Conservation (phyloP, 352 stramenopile genomes). For the Pythium periplocum region DNA sequence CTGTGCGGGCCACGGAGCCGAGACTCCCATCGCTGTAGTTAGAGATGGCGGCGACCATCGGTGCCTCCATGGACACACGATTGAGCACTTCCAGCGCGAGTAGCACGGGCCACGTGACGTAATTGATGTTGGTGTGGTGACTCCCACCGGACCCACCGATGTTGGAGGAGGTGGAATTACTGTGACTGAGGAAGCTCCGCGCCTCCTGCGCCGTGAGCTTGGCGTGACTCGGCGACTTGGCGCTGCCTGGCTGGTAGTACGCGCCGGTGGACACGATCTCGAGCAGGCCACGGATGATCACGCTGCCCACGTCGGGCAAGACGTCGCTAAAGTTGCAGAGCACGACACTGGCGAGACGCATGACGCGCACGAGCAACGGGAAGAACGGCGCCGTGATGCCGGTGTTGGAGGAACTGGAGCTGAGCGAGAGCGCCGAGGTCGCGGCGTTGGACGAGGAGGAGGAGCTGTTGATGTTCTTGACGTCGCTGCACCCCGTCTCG, state of each 20-base stretch:
- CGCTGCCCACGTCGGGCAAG: conserved; percentile 49
- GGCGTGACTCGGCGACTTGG: conserved; percentile 41
- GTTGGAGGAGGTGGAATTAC: conserved; percentile 20
- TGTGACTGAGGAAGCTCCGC: conserved; percentile 59
- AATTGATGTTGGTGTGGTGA: conserved; percentile 37
- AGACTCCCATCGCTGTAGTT: conserved; percentile 53
- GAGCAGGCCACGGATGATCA: conserved; percentile 57
- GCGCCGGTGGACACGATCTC: conserved; percentile 79
- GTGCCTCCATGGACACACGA: conserved; percentile 56
- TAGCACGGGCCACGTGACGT: conserved; percentile 81
- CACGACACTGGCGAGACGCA: conserved; percentile 71
- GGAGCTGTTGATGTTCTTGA: conserved; percentile 19
- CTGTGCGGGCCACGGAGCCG: conserved; percentile 48
- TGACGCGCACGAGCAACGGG: conserved; percentile 75
- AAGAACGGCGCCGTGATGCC: conserved; percentile 41
- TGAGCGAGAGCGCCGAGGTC: background rate
- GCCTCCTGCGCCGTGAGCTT: conserved; percentile 57
- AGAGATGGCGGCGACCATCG: conserved; percentile 67
- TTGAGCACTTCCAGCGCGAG: conserved; percentile 80
- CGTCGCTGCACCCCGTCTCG: conserved; percentile 58
- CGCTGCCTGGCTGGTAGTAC: conserved; percentile 45
- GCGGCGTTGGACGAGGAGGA: conserved; percentile 18
- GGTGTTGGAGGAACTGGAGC: conserved; percentile 5
- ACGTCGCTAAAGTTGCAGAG: conserved; percentile 76
- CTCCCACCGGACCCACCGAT: conserved; percentile 11